phyloP scores from a whole-genome alignment of 1,284 basidiomycete species.

The Cryptococcus sp. region DNA sequence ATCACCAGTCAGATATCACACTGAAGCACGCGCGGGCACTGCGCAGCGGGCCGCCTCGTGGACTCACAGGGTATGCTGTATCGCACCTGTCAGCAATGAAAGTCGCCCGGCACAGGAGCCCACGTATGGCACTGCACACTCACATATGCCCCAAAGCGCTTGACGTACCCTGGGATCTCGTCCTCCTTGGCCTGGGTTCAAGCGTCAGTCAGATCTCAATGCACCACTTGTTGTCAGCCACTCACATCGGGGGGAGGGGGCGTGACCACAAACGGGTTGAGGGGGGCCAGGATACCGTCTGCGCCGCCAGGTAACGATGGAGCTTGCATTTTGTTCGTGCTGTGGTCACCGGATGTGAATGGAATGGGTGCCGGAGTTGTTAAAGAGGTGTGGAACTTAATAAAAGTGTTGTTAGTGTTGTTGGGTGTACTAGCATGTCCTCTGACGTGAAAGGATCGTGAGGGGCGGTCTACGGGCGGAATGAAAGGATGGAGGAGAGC shows the following conservation, averaged over 20 bases:
- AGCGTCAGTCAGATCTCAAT: too few species aligned
- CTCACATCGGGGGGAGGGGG: slow-evolving; percentile 35
- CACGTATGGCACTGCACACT: slow-evolving; percentile 10
- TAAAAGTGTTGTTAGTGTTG: too few species aligned
- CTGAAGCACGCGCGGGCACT: neutral
- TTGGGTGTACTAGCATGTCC: too few species aligned
- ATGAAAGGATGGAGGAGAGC: too few species aligned
- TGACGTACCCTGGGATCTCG: slow-evolving; percentile 40
- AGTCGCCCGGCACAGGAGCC: neutral
- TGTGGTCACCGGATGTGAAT: neutral
- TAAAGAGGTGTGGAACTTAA: too few species aligned
- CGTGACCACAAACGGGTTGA: slow-evolving; percentile 34
- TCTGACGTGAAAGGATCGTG: too few species aligned
- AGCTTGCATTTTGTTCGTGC: slow-evolving; percentile 19
- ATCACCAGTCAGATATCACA: neutral
- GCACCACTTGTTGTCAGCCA: neutral
- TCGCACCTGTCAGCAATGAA: neutral
- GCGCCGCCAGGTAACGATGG: slow-evolving; percentile 16
- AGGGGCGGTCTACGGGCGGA: too few species aligned
- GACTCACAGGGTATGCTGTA: slow-evolving; percentile 31
- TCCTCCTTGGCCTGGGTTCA: slow-evolving; percentile 30
- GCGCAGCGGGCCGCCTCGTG: neutral
- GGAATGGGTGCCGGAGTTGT: too few species aligned
- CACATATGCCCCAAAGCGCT: slow-evolving; percentile 41
- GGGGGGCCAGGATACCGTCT: slow-evolving; percentile 29